Evolutionary conservation across 2,329 filamentous ascomycete genomes (phyloP), one percentile per base, ranked within the genome.

Genomic region (Clarireedia hainanense): DNA sequence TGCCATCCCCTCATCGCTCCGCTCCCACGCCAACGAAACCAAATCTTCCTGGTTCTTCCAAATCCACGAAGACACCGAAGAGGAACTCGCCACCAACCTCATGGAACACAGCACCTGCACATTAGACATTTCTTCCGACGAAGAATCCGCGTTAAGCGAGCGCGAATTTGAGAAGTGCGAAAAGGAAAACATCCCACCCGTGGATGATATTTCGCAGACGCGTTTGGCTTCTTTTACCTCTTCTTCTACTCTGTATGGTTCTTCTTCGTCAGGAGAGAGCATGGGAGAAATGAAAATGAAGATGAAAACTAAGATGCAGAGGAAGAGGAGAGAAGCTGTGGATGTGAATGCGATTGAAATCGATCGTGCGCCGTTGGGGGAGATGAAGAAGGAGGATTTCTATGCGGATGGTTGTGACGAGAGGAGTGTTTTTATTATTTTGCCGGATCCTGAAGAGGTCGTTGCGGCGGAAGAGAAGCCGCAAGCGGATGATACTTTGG

Each of bases 171-270:
- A 30, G 27, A 30, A 30, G 27, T 30, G 83, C 34, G 88, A 90
- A 66, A 99, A 99, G 76, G 92, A 99, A 75, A 99, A 99, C 68
- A 83, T 96, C 17, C 88, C 92, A 4, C 92, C 92, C 2, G 69
- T 73, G 2, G 80, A 81, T 55, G 84, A 88, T 47, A 70, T 86
- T 40, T 82, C 80, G 27, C 79, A 86, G 65, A 83, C 80, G 9
- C 63, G 64, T 27, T 57, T 62, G 30, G 59, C 67, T 17, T 56
- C 60, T 17, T 47, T 56, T 15, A 51, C 65, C 26, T 50, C 61
- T 7, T 30, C 52, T 14, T 59, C 53, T 17, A 49, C 14, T 36
- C n/a, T 23, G 17, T 24, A 46, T 4, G 20, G 20, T 20, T 20
- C 20, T 30, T 27, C 5, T 27, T 27, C 26, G 5, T 30, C 4